A percentile compares a stretch with the other conserved stretches of the same genome.
Evolutionary conservation across 1,284 basidiomycete genomes (phyloP).

Genomic region (Pholiota adiposa): DNA sequence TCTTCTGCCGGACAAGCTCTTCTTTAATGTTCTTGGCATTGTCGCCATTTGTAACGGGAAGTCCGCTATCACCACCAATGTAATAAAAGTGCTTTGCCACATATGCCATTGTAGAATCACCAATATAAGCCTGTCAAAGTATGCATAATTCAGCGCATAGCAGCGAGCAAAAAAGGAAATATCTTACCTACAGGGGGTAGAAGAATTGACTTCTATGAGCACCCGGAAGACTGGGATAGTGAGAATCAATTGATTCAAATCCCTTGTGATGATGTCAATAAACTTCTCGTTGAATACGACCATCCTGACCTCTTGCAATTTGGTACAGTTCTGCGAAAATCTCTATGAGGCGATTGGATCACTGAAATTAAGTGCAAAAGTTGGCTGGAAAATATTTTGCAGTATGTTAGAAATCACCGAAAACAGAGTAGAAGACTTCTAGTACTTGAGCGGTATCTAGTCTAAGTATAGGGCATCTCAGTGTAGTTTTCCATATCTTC

Average conservation of each 20-base stretch:
- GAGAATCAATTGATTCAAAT: constrained; percentile 24
- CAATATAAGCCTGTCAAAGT: constrained; percentile 17
- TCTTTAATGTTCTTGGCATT: too few species aligned
- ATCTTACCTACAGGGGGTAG: constrained; percentile 26
- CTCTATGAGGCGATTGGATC: constrained; percentile 21
- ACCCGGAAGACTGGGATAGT: constrained; percentile 23
- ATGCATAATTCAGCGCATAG: constrained; percentile 22
- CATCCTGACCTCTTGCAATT: constrained; percentile 26
- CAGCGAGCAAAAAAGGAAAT: constrained; percentile 22
- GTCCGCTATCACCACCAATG: too few species aligned
- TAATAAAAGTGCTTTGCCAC: too few species aligned
- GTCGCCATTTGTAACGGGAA: too few species aligned
- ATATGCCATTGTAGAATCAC: constrained; percentile 29
- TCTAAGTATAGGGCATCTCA: too few species aligned
- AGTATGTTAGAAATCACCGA: constrained; percentile 15
- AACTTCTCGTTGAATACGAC: constrained; percentile 23
- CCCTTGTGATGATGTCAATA: constrained; percentile 21
- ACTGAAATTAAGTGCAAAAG: constrained; percentile 18
- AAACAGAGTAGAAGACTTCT: not conserved
- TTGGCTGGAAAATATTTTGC: constrained; percentile 26
- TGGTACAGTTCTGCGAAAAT: constrained; percentile 20
- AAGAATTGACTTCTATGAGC: constrained; percentile 26
- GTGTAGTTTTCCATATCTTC: too few species aligned
- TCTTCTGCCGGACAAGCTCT: too few species aligned
- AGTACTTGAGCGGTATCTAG: too few species aligned